A percentile compares a stretch with the other conserved stretches of the same genome.
Conservation (phyloP, 257 asterid genomes). For the Marsdenia floribunda region DNA sequence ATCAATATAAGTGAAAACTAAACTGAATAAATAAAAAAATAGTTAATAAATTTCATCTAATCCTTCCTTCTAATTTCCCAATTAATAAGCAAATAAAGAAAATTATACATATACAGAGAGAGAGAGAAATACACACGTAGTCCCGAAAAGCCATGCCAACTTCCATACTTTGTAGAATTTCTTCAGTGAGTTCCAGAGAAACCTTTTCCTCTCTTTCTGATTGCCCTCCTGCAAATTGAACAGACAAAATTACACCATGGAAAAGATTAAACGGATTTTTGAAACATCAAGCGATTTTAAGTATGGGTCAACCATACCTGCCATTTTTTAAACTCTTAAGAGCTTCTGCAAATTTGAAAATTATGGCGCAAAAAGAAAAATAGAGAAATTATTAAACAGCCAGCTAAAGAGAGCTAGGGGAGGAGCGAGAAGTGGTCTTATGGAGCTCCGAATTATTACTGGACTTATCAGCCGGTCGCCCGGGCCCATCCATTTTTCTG, state of each 20-base stretch:
- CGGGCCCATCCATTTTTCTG: background rate
- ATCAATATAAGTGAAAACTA: background rate
- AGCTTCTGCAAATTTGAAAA: background rate
- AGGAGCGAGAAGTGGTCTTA: background rate
- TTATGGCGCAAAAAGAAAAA: background rate
- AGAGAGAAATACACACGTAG: constrained; percentile 33
- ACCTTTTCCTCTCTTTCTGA: constrained; percentile 75
- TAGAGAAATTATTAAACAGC: background rate
- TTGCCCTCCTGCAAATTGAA: constrained; percentile 46
- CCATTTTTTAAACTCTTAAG: constrained; percentile 12
- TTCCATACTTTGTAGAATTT: constrained; percentile 94
- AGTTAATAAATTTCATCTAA: background rate
- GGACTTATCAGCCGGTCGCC: background rate
- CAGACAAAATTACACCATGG: background rate
- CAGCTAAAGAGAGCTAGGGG: background rate
- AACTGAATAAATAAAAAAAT: too few species aligned
- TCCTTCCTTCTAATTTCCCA: too few species aligned
- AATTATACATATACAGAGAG: background rate
- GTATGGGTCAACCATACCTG: constrained; percentile 18
- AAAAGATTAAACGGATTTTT: background rate
- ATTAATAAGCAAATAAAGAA: background rate
- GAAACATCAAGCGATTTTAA: background rate
- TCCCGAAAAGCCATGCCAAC: constrained; percentile 96
- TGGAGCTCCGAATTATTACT: background rate
- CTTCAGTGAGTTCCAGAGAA: constrained; percentile 78